Percentiles rank a stretch among this genome's conserved stretches.
Evolutionary conservation across 1,139 yeast species (phyloP).

Genomic region (Lodderomyces theae): DNA sequence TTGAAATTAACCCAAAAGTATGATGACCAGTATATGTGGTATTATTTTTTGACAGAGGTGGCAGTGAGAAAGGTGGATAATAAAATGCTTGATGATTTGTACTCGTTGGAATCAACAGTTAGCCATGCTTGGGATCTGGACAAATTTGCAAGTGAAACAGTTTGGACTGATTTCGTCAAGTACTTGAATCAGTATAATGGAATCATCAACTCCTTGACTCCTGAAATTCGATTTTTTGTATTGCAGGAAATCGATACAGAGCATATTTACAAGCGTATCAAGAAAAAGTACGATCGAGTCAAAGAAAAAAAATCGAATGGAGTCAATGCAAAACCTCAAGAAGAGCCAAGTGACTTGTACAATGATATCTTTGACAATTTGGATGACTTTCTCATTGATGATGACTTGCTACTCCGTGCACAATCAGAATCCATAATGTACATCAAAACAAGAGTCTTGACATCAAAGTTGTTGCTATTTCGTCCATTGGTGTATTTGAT

Average conservation of each 20-base stretch:
- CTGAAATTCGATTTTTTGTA: slow-evolving; percentile 33
- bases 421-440: slow-evolving; percentile 42
- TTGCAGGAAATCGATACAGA: slow-evolving; percentile 34
- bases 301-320: slow-evolving; percentile 12
- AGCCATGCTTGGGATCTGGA: slow-evolving; percentile 28
- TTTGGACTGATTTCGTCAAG: slow-evolving; percentile 34
- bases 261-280: slow-evolving; percentile 32
- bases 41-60: slow-evolving; percentile 47
- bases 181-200: slow-evolving; percentile 42
- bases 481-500: slow-evolving; percentile 38
- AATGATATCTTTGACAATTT: slow-evolving; percentile 22
- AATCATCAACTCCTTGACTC: slow-evolving; percentile 36
- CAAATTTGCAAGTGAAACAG: slow-evolving; percentile 20
- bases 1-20: slow-evolving; percentile 28
- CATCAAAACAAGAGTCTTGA: slow-evolving; percentile 37
- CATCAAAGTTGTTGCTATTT: slow-evolving; percentile 33
- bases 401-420: slow-evolving; percentile 32
- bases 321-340: slow-evolving; percentile 2
- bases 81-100: slow-evolving; percentile 40
- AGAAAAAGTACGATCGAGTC: slow-evolving; percentile 22
- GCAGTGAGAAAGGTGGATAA: slow-evolving; percentile 49
- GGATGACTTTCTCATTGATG: slow-evolving; percentile 37
- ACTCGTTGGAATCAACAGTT: slow-evolving; percentile 18
- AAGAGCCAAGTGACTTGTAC: slow-evolving; percentile 11
- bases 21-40: slow-evolving; percentile 45